A percentile compares a stretch with the other conserved stretches of the same genome.
These are phyloP conservation scores for Saturnispora halmiae DNA, from an alignment of 805 yeast species.

Conservation along the genomic window DNA sequence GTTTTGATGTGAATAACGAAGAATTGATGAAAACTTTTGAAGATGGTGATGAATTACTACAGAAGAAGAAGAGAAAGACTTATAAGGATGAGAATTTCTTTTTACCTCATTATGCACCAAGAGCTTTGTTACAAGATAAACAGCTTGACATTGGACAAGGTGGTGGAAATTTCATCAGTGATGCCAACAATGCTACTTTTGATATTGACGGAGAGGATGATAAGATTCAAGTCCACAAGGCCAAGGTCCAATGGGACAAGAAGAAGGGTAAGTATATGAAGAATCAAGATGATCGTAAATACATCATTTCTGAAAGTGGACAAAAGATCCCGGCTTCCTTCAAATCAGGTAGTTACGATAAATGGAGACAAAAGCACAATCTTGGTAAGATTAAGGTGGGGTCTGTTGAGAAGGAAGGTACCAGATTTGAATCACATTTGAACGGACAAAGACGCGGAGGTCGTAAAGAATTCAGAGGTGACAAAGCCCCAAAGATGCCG, in stretches of 20 bases:
- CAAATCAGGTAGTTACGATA: conserved; percentile 84
- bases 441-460: conserved; percentile 33
- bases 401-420: conserved; percentile 33
- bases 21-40: conserved; percentile 43
- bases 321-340: conserved; percentile 85
- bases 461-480: conserved; percentile 63
- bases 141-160: conserved; percentile 48
- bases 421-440: conserved; percentile 28
- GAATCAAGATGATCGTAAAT: conserved; percentile 75
- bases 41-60: conserved; percentile 38
- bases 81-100: conserved; percentile 37
- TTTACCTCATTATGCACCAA: conserved; percentile 85
- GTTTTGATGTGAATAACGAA: conserved; percentile 35
- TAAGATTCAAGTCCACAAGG: conserved; percentile 55
- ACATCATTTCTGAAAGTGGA: conserved; percentile 91
- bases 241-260: conserved; percentile 82
- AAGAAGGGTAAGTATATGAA: conserved; percentile 86
- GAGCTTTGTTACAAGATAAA: conserved; percentile 63
- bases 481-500: conserved; percentile 81
- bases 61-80: conserved; percentile 16
- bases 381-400: conserved; percentile 45
- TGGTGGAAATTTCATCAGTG: conserved; percentile 63
- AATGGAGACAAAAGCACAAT: conserved; percentile 75
- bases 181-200: conserved; percentile 78
- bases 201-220: conserved; percentile 67